phyloP scores from a whole-genome alignment of 2,329 filamentous ascomycete species.

The Aspergillus neoniger region DNA sequence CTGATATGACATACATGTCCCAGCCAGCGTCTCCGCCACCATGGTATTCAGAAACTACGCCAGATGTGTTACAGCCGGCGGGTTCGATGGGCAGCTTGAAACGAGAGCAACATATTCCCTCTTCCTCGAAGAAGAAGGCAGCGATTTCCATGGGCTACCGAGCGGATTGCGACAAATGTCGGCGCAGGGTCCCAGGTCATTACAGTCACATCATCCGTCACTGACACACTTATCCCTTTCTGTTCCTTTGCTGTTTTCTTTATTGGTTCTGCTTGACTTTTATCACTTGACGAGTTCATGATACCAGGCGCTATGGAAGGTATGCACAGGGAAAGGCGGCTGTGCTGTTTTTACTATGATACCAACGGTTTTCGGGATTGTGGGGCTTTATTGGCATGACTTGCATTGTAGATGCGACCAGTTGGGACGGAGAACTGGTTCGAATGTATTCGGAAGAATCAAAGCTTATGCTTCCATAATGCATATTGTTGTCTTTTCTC shows the following conservation, averaged over 20 bases:
- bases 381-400: neutral
- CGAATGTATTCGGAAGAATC: neutral
- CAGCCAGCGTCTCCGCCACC: conserved; percentile 8
- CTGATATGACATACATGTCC: conserved; percentile 22
- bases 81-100: neutral
- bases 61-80: conserved; percentile 8
- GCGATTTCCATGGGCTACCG: conserved; percentile 78
- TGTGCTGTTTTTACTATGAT: neutral
- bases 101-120: neutral
- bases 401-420: neutral
- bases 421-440: neutral
- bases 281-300: neutral
- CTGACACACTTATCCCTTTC: conserved; percentile 19
- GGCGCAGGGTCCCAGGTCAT: conserved; percentile 72
- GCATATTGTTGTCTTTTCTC: neutral
- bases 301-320: neutral
- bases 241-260: neutral
- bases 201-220: conserved; percentile 72
- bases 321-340: neutral
- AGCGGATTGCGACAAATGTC: conserved; percentile 76
- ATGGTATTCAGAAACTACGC: neutral
- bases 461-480: neutral
- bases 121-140: conserved; percentile 41
- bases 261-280: neutral
- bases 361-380: neutral